phyloP scores from a whole-genome alignment of 1,284 basidiomycete species.

The Ceratobasidium sp. region DNA sequence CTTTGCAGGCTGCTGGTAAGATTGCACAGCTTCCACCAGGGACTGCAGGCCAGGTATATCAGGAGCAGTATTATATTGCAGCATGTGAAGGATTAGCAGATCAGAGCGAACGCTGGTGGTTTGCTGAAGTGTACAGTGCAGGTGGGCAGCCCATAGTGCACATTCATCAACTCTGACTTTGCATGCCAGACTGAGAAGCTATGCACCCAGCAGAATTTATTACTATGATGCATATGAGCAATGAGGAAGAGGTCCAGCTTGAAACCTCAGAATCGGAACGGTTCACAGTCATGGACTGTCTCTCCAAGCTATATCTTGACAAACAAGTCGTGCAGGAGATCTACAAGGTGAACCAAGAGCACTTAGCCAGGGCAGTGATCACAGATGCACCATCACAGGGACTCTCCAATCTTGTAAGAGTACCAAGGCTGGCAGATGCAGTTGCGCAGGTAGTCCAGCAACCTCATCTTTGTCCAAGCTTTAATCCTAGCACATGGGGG shows the following conservation, averaged over 20 bases:
- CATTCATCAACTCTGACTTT: neutral
- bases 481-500: slow-evolving; percentile 11
- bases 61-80: neutral
- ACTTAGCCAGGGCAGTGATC: neutral
- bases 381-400: neutral
- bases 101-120: neutral
- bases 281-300: neutral
- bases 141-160: neutral
- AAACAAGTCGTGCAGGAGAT: neutral
- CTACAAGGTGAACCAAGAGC: neutral
- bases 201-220: neutral
- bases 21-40: neutral
- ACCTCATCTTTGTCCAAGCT: neutral
- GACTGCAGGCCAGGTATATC: neutral
- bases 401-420: neutral
- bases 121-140: neutral
- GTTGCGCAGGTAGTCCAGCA: neutral
- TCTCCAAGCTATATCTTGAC: neutral
- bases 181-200: neutral
- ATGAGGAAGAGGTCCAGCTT: slow-evolving; percentile 3
- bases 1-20: too few species aligned
- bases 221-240: slow-evolving; percentile 12
- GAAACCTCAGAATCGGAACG: neutral
- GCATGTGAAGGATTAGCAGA: neutral
- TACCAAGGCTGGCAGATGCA: neutral